Base-by-base conservation (phyloP, 306 rosid species). In the Prunus salicina region DNA sequence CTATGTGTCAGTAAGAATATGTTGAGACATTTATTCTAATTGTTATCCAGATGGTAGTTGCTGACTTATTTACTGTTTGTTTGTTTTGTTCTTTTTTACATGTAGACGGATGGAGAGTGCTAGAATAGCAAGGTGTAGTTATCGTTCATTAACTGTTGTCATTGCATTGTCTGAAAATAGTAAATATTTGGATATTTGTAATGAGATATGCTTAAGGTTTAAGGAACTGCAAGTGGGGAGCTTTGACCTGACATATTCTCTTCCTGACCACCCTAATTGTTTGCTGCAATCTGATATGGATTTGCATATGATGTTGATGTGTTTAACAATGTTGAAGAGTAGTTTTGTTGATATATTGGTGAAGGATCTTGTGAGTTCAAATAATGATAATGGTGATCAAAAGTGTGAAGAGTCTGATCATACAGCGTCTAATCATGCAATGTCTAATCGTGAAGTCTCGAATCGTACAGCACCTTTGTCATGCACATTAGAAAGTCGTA, bases 71-170 rank as follows among this genome's bases (percentile, higher is more conserved):
- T 58, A 24, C 18, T 55, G 8, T 12, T 58, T 58, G 2, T 24
- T 11, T 58, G 2, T 20, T 24, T 4, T 7, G 9, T 55, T 55
- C 61, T 27, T 24, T 24, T 58, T 24, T 24, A 6, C 16, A 24
- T 64, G 68, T 64, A 64, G 47, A 3, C 14, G 8, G 19, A 64
- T 32, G 25, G 25, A 64, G 68, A 32, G 14, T 64, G 46, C 24
- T 64, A 64, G 46, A 64, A 64, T 64, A 30, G 47, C 68, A 64
- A 64, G 47, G 47, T 64, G 68, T 32, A 64, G 46, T 64, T 64
- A 64, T 64, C 47, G 47, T 32, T 16, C 68, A 6, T 8, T 64
- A 30, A 64, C 68, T 1, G 25, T 32, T 6, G 25, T 64, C 68
- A 32, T 64, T 64, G 68, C 47, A 14, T 30, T 64, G 68, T 32